Base-by-base conservation (phyloP, 169 alveolate genomes). In the Plasmodium reichenowi region DNA sequence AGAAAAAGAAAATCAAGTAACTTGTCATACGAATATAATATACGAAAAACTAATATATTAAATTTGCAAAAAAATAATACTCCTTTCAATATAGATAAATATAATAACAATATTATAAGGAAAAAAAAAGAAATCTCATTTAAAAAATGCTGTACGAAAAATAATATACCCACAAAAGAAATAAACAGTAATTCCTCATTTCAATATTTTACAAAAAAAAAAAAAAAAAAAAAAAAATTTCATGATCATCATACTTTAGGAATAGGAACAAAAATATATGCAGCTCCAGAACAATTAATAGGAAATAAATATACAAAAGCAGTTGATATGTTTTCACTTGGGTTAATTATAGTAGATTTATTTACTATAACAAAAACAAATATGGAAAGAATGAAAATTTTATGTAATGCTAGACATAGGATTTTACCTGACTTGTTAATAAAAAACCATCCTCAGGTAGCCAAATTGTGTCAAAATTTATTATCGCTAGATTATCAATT, bases 241-340 rank as follows among this genome's bases (percentile, higher is more conserved):
- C n/a, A 7, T 59, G 8, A 71, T n/a, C 12, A 88, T 24, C 94
- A 89, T 38, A 88, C 93, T 7, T 4, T 72, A 15, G 94, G 95
- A 8, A 89, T 92, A 22, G 95, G 95, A 13, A 92, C 95, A 12
- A 75, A 71, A 59, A 78, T 80, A 60, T 92, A 92, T 45, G 88
- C 95, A 38, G 91, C 94, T 3, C 95, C 95, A n/a, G 95, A 92
- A 93, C 95, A 92, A 56, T 70, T 92, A 48, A 17, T 64, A 22
- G 95, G 94, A 20, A 26, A 89, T 20, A 70, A 45, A 50, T 88
- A 92, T 45, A 88, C 72, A 58, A 73, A 56, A 68, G 64, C 89
- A 2, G 95, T 92, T 12, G 95, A 92, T 78, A 92, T 92, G 71
- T 92, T 92, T 85, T 73, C 95, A 9, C 73, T 92, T 9, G 95